Base-by-base conservation (phyloP, 176 grass and related monocot species). In the Triticum turgidum region DNA sequence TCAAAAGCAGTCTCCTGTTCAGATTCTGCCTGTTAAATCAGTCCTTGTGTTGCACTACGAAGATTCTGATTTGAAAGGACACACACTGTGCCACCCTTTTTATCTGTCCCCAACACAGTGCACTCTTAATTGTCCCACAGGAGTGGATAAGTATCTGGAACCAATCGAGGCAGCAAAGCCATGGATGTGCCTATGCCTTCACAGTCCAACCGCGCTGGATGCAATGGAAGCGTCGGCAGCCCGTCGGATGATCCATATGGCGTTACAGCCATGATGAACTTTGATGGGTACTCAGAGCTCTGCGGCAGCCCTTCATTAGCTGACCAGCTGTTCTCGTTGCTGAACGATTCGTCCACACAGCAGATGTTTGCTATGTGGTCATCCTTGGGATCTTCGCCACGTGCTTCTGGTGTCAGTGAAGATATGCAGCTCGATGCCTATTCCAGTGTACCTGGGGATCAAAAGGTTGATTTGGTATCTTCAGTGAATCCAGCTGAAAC, bases 211-310 rank as follows among this genome's bases (percentile, higher is more conserved):
- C 78, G 78, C 14, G 52, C 39, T 25, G 71, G 82, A 39, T 84
- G 62, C 82, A 88, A 33, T 2, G 33, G 82, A 41, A 54, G 67
- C 77, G 71, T 82, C 1, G 11, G 82, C 65, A 88, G 86, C 73
- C 56, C 82, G 63, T 82, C 85, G 25, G 91, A 93, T 61, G 94
- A 93, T 73, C 87, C 85, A 2, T 96, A 91, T 76, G 70, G 82
- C 35, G 10, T 67, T 24, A 66, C 87, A 17, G 64, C 85, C 29
- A 88, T 90, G 80, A 84, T 88, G 84, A 87, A 83, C 83, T 91
- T 91, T 27, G 94, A 96, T 90, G 89, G 58, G 66, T 93, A 89
- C 88, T 85, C 91, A 0, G 93, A 95, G 61, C 86, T 82, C 20
- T 95, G 84, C 74, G 69, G 81, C 82, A 83, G 84, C 86, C 81